Base-by-base conservation (phyloP, 768 basidiomycete genomes). In the Naganishia kalamii region DNA sequence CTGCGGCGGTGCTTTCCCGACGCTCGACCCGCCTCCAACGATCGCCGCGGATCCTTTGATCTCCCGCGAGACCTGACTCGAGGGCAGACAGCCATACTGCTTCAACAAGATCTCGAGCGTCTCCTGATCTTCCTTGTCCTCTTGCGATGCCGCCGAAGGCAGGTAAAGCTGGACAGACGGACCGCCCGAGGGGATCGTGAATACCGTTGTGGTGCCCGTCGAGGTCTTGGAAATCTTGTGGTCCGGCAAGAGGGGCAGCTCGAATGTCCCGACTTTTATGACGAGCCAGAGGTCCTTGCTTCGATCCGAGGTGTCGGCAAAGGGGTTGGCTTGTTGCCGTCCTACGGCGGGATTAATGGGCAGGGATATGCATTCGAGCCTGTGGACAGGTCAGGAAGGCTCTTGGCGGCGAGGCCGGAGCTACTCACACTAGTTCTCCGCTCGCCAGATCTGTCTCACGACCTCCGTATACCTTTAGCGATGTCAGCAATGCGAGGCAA, bases 241-340 rank as follows among this genome's bases (percentile, higher is more conserved):
- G 3, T 80, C 75, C 1, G 88, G 87, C 61, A 87, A 84, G 29
- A 89, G 76, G 8, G 85, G 84, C 25, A 81, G 78, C 70, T 89
- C 87, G 47, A 83, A 80, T 3, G 75, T 43, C 11, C 70, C 82
- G 17, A 88, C 73, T 37, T 82, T 82, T 48, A 88, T 73, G 23
- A 89, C 84, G 60, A 89, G 84, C 76, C 85, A 88, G 60, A 87
- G 82, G 68, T 86, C 85, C 49, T 82, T 81, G 33, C 84, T 81
- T 8, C 78, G 74, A 35, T 72, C 65, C 25, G 71, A 50, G 17
- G 67, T 70, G 59, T 75, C 76, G 21, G 71, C 71, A 65, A 75
- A 77, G 8, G 71, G 76, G 60, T 73, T 78, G 33, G 72, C 74
- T 15, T 69, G 72, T 63, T 74, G 74, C 12, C 62, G 54, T 19